These are phyloP conservation scores for Fonsecaea monophora DNA, from an alignment of 2,329 filamentous ascomycete genomes.

Conservation along the genomic window DNA sequence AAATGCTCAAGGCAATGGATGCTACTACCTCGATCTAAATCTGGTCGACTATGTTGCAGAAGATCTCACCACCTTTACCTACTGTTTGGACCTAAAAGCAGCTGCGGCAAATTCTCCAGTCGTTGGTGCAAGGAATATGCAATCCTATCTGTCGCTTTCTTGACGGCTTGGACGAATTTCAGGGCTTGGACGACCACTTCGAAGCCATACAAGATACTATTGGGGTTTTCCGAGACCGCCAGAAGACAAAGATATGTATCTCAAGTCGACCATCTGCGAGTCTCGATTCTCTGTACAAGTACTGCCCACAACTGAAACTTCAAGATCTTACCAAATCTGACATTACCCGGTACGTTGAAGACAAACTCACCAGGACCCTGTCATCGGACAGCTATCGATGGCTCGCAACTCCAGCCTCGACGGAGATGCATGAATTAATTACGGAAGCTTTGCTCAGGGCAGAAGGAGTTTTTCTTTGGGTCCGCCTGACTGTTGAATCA, in stretches of 20 bases:
- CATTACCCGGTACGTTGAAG: not conserved
- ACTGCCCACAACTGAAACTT: not conserved
- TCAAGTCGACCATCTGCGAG: not conserved
- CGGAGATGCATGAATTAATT: not conserved
- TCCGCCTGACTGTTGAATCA: conserved; percentile 9
- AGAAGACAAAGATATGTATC: not conserved
- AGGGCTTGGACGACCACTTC: not conserved
- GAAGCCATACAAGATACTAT: not conserved
- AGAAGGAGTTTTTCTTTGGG: conserved; percentile 20
- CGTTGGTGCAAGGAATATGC: not conserved
- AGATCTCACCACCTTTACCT: not conserved
- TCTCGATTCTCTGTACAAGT: not conserved
- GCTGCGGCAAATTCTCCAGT: not conserved
- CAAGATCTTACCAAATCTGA: not conserved
- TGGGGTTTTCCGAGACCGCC: not conserved
- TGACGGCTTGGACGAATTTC: not conserved
- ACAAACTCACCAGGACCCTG: not conserved
- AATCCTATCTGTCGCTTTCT: not conserved
- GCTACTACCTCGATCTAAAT: not conserved
- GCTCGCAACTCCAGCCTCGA: not conserved
- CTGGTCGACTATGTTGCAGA: not conserved
- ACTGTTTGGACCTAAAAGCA: not conserved
- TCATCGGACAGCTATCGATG: not conserved
- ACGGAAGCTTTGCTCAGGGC: not conserved
- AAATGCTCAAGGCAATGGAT: not conserved